phyloP scores from a whole-genome alignment of 257 asterid genomes.

The Solanum okadae region DNA sequence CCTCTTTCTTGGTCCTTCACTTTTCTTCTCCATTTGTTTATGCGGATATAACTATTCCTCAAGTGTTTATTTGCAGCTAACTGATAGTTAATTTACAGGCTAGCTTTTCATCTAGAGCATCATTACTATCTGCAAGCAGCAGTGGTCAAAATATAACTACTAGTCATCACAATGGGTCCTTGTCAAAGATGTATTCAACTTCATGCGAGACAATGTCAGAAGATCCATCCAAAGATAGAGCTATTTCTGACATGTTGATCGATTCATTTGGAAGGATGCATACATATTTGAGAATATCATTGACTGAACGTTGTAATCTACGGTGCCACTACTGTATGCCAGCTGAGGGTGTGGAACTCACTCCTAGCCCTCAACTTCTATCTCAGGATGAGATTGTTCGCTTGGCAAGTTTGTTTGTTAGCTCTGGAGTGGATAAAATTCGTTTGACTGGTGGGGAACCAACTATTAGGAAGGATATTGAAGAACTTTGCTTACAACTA shows the following conservation, averaged over 20 bases:
- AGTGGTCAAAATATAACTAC: conserved; percentile 8
- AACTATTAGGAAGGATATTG: conserved; percentile 73
- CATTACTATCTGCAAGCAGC: conserved; percentile 20
- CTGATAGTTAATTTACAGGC: conserved; percentile 30
- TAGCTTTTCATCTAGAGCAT: conserved; percentile 6
- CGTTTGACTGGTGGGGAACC: conserved; percentile 99
- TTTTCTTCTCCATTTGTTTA: background rate
- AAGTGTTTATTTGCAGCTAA: background rate
- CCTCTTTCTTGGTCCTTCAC: background rate
- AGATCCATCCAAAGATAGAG: conserved; percentile 31
- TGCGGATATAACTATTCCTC: background rate
- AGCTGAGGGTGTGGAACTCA: conserved; percentile 85
- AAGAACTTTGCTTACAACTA: conserved; percentile 64
- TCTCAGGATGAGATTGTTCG: conserved; percentile 64
- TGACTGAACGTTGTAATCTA: conserved; percentile 91
- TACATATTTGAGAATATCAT: conserved; percentile 83
- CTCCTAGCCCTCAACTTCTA: conserved; percentile 59
- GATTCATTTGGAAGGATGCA: conserved; percentile 92
- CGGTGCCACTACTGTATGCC: conserved; percentile 98
- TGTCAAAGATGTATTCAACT: conserved; percentile 30
- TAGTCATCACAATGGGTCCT: conserved; percentile 17
- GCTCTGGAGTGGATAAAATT: conserved; percentile 81
- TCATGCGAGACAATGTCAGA: conserved; percentile 33
- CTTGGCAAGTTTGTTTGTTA: conserved; percentile 67
- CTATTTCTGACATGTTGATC: conserved; percentile 52